Evolutionary conservation across 805 yeast genomes (phyloP), one percentile per base, ranked within the genome.

Genomic region (Candida hispaniensis): DNA sequence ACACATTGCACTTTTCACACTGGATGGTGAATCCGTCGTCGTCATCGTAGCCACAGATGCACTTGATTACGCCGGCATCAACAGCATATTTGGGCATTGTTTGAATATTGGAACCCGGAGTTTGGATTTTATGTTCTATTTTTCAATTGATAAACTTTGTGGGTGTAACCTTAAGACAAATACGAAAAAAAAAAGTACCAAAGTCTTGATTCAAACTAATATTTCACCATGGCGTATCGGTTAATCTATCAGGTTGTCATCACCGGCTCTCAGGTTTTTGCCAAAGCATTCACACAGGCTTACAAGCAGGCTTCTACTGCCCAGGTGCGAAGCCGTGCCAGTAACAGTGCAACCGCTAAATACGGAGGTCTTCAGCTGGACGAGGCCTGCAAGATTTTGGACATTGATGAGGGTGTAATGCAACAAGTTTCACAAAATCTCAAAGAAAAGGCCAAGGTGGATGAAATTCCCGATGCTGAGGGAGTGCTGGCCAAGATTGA

Each of bases 11-110:
- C 19, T 72, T 67, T 53, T 85, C 95, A 60, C 97, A 86, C 55
- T 88, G 95, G 41, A 86, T 79, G 1, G 96, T 86, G 55, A 81
- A 82, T 0, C 95, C 94, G 54, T 86, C 97, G 56, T 88, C 96
- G 43, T 86, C 94, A 41, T 75, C 81, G 46, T 66, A 75, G 1
- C 75, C 83, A 63, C 97, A 88, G 6, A 86, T 72, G 58, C 97
- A 88, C 2, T 94, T 82, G 38, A 88, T 86, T 0, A 73, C 58
- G 0, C 94, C 95, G 2, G 88, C 66, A 52, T 86, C 93, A 4
- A 51, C 36, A 3, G 36, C 36, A 28, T 32, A 32, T 23, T 32
- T 32, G 28, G 24, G n/a, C n/a, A n/a, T n/a, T n/a, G n/a, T n/a
- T n/a, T n/a, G n/a, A n/a, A n/a, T n/a, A n/a, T n/a, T n/a, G n/a